Evolutionary conservation across 768 basidiomycete genomes (phyloP).

Genomic region (Sarcomyxa edulis): DNA sequence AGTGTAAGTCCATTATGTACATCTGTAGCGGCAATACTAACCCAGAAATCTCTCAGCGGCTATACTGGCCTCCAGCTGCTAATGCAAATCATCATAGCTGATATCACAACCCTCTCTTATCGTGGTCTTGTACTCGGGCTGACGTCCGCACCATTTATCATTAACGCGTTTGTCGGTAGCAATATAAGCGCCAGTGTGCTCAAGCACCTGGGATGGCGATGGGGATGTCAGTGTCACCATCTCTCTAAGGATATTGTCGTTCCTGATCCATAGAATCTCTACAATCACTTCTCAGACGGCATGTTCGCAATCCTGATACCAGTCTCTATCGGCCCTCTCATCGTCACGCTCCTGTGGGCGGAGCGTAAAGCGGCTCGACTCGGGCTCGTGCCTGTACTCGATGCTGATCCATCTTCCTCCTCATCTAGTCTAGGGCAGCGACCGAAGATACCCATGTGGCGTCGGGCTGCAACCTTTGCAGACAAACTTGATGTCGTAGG

Average conservation of each 20-base stretch:
- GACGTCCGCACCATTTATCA: conserved; percentile 46
- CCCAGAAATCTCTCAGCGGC: conserved; percentile 35
- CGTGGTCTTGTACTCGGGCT: conserved; percentile 36
- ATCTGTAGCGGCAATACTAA: conserved; percentile 12
- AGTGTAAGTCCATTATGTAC: conserved; percentile 28
- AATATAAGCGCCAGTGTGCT: conserved; percentile 48
- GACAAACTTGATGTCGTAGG: conserved; percentile 44
- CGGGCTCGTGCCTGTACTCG: conserved; percentile 22
- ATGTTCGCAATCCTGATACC: conserved; percentile 59
- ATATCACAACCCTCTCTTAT: conserved; percentile 54
- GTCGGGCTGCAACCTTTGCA: conserved; percentile 16
- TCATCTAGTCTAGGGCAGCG: background rate
- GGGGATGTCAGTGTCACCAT: conserved; percentile 52
- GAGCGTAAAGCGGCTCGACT: conserved; percentile 40
- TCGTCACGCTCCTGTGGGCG: conserved; percentile 50
- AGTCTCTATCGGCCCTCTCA: conserved; percentile 43
- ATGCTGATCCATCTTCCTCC: background rate
- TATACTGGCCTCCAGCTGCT: conserved; percentile 65
- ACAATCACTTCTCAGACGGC: conserved; percentile 30
- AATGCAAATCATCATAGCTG: conserved; percentile 60
- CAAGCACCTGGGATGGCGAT: conserved; percentile 49
- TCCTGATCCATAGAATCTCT: conserved; percentile 1
- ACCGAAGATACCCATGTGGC: too few relatives aligned
- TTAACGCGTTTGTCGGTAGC: conserved; percentile 65
- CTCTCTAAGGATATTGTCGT: too few relatives aligned